A percentile compares a stretch with the other conserved stretches of the same genome.
Evolutionary conservation across 129 eudicot species (phyloP).

Genomic region (Helianthus tuberosus): DNA sequence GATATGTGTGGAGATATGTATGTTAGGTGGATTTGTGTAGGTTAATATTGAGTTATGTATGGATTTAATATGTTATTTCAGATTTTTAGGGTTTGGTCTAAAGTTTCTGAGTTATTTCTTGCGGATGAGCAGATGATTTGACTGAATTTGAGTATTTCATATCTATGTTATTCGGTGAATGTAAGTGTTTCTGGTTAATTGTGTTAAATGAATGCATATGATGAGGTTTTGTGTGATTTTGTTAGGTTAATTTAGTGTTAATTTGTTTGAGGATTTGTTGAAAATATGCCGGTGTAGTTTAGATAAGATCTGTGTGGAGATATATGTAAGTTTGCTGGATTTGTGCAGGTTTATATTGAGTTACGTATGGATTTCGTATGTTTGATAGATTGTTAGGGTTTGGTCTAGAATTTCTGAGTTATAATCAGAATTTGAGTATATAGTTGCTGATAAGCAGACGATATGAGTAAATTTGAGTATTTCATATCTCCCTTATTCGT

Average conservation of each 20-base stretch:
- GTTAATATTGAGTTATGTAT: neutral
- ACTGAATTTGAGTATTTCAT: conserved; percentile 14
- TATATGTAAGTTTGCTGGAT: neutral
- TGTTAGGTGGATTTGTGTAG: neutral
- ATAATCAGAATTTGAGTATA: neutral
- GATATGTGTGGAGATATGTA: conserved; percentile 9
- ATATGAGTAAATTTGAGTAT: conserved; percentile 17
- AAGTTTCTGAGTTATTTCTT: neutral
- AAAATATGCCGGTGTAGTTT: neutral
- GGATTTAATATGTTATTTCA: neutral
- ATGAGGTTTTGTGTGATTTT: conserved; percentile 2
- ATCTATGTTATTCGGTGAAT: neutral
- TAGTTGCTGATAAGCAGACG: conserved; percentile 11
- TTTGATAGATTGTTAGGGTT: conserved; percentile 8
- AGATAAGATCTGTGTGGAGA: conserved; percentile 13
- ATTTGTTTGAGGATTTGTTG: conserved; percentile 8
- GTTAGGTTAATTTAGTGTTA: neutral
- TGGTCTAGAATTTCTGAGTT: neutral
- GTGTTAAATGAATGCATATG: conserved; percentile 10
- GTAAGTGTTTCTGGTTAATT: conserved; percentile 26
- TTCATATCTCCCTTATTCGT: conserved; percentile 9
- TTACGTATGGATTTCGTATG: neutral
- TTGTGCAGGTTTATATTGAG: conserved; percentile 8
- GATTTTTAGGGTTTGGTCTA: conserved; percentile 16
- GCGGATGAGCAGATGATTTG: conserved; percentile 17